Evolutionary conservation across 495 filamentous ascomycete species (phyloP), one percentile per base, ranked within the genome.

Genomic region (Penicillium bialowiezense): DNA sequence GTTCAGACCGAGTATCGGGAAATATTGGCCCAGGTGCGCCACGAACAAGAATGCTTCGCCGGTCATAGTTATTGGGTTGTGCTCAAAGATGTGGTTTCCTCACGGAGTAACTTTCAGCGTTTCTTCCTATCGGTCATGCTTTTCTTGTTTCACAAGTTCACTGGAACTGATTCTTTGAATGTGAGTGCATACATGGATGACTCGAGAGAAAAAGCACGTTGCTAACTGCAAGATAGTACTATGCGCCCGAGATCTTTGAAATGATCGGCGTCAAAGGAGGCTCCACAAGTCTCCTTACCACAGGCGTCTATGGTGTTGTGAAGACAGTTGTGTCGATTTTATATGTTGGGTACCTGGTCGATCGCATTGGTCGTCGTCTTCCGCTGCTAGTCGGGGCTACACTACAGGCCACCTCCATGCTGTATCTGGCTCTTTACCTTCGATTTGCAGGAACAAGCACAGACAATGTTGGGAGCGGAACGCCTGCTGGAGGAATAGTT

Each of bases 341-440:
- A 48, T 83, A 78, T 67, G 68, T 84, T 2, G 63, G 76, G 18
- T 78, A 69, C 49, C 59, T 84, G 24, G 75, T 84, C 41, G 82
- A 85, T 48, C 66, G 58, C 31, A 44, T 74, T 5, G 76, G 75
- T 18, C 73, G 80, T 5, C 72, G 78, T 3, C 67, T 70, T 18
- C 73, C 81, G 15, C 67, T 85, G 1, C 73, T 86, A 45, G 62
- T 78, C 17, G 88, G 86, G 5, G 80, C 79, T 5, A 77, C 86
- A 49, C 81, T 80, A 2, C 82, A 83, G 61, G 79, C 71, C 1
- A 68, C 82, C 14, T 74, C 74, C 48, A 88, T 88, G 81, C 80
- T 85, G 55, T 87, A 89, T 55, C 83, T 89, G 39, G 85, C 85
- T 10, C 48, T 63, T 0, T 66, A 66, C 67, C 71, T 90, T 24